Percentiles rank a stretch among this genome's conserved stretches.
These are phyloP conservation scores for Senecio squalidus DNA, from an alignment of 140 eudicot genomes.

Conservation along the genomic window DNA sequence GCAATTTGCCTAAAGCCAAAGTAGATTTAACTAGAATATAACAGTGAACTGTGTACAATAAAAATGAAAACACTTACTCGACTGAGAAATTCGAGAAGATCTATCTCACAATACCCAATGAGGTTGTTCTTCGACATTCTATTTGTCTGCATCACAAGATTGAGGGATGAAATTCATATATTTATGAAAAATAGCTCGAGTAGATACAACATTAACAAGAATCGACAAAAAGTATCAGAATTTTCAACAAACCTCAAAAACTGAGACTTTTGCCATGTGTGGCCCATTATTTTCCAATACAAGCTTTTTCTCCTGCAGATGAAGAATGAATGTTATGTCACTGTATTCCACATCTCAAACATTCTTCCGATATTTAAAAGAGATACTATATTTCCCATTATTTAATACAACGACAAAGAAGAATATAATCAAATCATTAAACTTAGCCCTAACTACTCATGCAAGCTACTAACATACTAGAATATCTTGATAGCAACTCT, in stretches of 20 bases:
- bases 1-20: too few species aligned
- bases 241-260: constrained; percentile 63
- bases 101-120: constrained; percentile 78
- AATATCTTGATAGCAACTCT: too few species aligned
- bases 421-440: too few species aligned
- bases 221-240: background rate
- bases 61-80: constrained; percentile 40
- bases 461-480: too few species aligned
- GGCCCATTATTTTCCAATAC: constrained; percentile 83
- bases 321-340: constrained; percentile 5
- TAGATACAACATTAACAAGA: constrained; percentile 3
- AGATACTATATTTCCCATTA: too few species aligned
- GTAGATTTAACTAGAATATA: too few species aligned
- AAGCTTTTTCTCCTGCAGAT: constrained; percentile 75
- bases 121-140: constrained; percentile 70
- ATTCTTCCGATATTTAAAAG: too few species aligned
- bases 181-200: background rate
- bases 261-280: constrained; percentile 69
- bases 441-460: too few species aligned
- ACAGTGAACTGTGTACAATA: background rate
- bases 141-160: constrained; percentile 62
- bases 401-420: too few species aligned
- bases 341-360: too few species aligned
- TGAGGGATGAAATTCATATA: background rate
- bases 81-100: constrained; percentile 60